Conservation (phyloP, 306 rosid genomes). For the Pterocarpus santalinus region DNA sequence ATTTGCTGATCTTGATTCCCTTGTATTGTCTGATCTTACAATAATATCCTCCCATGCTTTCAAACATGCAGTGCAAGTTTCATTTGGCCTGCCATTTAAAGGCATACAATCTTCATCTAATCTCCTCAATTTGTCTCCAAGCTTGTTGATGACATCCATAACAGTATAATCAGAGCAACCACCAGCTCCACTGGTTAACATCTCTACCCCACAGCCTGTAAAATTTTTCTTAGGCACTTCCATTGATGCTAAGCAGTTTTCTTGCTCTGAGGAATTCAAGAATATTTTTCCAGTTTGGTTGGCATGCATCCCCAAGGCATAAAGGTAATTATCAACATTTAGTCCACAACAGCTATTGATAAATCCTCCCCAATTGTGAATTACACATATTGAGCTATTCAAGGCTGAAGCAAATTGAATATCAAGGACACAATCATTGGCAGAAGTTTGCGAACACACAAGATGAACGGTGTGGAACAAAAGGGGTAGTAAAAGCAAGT, state of each 20-base stretch:
- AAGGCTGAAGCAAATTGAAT: conserved; percentile 48
- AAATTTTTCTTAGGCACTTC: conserved; percentile 34
- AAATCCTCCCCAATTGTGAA: conserved; percentile 66
- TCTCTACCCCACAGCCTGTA: conserved; percentile 58
- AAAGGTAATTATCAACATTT: conserved; percentile 58
- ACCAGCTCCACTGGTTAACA: conserved; percentile 61
- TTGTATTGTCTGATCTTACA: conserved; percentile 27
- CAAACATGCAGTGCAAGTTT: conserved; percentile 57
- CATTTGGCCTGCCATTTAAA: conserved; percentile 36
- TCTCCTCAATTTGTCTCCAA: conserved; percentile 50
- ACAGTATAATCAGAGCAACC: conserved; percentile 63
- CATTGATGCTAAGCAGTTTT: conserved; percentile 47
- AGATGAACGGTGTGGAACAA: conserved; percentile 38
- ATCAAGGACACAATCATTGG: conserved; percentile 56
- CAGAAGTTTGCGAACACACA: conserved; percentile 45
- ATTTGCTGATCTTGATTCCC: conserved; percentile 22
- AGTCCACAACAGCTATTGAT: conserved; percentile 52
- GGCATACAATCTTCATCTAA: conserved; percentile 57
- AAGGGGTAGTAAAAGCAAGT: conserved; percentile 30
- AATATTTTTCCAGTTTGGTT: conserved; percentile 58
- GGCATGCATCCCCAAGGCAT: conserved; percentile 62
- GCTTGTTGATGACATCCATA: conserved; percentile 52
- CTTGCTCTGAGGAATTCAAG: conserved; percentile 61
- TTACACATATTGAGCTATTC: conserved; percentile 50
- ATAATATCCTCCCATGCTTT: conserved; percentile 59